Conservation (phyloP, 2,329 filamentous ascomycete genomes). For the Neopestalotiopsis sp. region DNA sequence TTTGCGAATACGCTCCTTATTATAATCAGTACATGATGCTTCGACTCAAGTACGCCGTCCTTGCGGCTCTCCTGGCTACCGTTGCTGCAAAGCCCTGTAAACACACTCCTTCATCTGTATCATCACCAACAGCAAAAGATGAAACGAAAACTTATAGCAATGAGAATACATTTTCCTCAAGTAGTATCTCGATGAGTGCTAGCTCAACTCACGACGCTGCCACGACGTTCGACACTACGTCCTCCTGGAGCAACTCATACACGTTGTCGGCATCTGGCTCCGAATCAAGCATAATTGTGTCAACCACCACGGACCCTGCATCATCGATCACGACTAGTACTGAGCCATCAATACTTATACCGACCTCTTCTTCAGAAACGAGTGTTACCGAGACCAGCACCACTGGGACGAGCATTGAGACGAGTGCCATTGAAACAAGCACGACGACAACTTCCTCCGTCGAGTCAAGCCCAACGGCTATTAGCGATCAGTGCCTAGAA, state of each 20-base stretch:
- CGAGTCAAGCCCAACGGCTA: neutral
- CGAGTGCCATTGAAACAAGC: neutral
- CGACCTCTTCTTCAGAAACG: neutral
- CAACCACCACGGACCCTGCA: neutral
- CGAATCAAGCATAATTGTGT: neutral
- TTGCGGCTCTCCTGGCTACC: constrained; percentile 2
- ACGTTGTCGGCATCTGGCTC: neutral
- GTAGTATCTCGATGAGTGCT: neutral
- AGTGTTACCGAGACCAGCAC: neutral
- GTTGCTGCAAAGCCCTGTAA: neutral
- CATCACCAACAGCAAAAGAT: neutral
- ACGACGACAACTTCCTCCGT: neutral
- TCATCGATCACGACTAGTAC: neutral
- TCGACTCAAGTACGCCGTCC: neutral
- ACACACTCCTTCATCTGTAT: neutral
- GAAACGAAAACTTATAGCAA: neutral
- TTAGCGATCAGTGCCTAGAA: neutral
- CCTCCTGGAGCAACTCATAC: neutral
- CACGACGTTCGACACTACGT: neutral
- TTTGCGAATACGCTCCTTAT: neutral
- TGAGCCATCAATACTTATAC: neutral
- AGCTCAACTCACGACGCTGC: neutral
- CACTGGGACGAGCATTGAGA: neutral
- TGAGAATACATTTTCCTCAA: neutral
- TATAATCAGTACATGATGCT: neutral